Evolutionary conservation across 345 rosid genomes (phyloP).

Genomic region (Aquilaria malaccensis): DNA sequence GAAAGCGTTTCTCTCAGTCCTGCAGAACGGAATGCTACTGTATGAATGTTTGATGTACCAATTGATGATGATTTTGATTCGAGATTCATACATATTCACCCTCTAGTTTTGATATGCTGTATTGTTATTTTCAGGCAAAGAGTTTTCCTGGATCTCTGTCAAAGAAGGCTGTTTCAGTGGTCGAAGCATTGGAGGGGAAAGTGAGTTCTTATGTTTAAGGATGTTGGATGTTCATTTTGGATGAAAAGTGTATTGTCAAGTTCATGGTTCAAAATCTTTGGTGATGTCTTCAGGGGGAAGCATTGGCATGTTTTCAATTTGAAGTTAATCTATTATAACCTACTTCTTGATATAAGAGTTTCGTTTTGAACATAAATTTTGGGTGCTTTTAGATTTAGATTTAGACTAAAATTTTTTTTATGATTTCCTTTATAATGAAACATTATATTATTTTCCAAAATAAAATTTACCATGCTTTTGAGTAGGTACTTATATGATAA

Average conservation of each 20-base stretch:
- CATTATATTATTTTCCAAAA: background rate
- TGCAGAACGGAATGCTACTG: constrained; percentile 63
- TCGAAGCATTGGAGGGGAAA: constrained; percentile 90
- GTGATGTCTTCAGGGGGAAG: background rate
- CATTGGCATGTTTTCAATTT: too few relatives aligned
- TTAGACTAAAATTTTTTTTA: background rate
- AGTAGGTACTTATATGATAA: too few relatives aligned
- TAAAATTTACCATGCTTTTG: too few relatives aligned
- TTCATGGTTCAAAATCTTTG: background rate
- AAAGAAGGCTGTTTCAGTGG: constrained; percentile 61
- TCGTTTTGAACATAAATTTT: background rate
- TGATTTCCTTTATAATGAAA: background rate
- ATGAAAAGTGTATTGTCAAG: background rate
- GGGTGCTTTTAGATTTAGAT: background rate
- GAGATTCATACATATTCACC: background rate
- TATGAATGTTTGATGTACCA: constrained; percentile 28
- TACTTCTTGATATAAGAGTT: background rate
- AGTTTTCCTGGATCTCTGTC: constrained; percentile 61
- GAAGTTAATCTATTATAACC: too few relatives aligned
- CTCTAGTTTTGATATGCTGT: background rate
- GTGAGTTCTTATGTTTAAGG: constrained; percentile 29
- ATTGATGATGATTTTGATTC: constrained; percentile 5
- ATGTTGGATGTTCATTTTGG: background rate
- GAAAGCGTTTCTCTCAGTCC: constrained; percentile 40
- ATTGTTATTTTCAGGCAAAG: constrained; percentile 60